These are phyloP conservation scores for Myxozyma melibiosi DNA, from an alignment of 805 yeast genomes.

Conservation along the genomic window DNA sequence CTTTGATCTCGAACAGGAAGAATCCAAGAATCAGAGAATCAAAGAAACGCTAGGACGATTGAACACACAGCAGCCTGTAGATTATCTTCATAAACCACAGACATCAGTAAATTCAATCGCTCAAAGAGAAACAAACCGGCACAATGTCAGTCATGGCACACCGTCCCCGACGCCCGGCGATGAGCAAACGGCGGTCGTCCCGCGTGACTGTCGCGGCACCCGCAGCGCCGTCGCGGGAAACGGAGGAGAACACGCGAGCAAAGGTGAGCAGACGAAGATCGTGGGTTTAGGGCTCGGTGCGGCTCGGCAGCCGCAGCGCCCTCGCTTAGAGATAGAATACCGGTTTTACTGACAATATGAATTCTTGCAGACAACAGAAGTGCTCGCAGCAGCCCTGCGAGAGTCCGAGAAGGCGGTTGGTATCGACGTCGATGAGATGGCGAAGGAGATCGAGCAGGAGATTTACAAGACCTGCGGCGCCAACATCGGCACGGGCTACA, in stretches of 20 bases:
- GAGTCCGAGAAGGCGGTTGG: constrained; percentile 1
- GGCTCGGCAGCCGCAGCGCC: no score
- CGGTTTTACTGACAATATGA: background rate
- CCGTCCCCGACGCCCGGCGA: constrained; percentile 4
- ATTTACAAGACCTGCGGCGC: constrained; percentile 16
- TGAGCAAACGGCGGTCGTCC: constrained; percentile 19
- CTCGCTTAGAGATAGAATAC: no score
- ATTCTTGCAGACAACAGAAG: background rate
- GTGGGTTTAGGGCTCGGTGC: background rate
- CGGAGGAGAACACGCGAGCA: constrained; percentile 11
- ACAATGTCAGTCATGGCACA: constrained; percentile 12
- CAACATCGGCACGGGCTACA: constrained; percentile 22
- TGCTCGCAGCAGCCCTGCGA: background rate
- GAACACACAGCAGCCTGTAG: no score
- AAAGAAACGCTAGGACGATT: no score
- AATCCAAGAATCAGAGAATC: no score
- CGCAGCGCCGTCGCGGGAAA: background rate
- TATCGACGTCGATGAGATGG: constrained; percentile 5
- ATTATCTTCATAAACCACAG: no score
- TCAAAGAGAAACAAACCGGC: no score
- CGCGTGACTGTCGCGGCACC: background rate
- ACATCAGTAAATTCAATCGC: no score
- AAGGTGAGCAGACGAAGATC: constrained; percentile 9
- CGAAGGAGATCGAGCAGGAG: constrained; percentile 13
- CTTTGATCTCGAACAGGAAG: no score